A percentile compares a stretch with the other conserved stretches of the same genome.
These are phyloP conservation scores for Dipodascus albidus DNA, from an alignment of 805 yeast species.

Conservation along the genomic window DNA sequence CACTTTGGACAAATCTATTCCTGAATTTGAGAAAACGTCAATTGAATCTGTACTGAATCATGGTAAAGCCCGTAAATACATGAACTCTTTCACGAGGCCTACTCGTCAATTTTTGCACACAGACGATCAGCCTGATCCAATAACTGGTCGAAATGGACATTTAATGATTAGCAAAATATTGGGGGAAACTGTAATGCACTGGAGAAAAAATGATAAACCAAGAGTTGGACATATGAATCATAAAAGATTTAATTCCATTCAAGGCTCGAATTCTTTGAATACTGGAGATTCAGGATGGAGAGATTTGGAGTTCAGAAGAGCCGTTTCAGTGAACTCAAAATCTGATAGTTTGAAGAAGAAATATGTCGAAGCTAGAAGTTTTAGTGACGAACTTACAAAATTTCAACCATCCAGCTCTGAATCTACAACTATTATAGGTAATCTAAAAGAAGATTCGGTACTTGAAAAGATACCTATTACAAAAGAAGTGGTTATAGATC, in stretches of 20 bases:
- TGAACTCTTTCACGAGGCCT: conserved; percentile 15
- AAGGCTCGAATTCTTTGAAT: neutral
- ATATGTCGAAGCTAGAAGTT: too few relatives aligned
- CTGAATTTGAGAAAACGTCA: neutral
- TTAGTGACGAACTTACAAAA: too few relatives aligned
- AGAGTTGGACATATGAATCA: neutral
- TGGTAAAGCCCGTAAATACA: conserved; percentile 12
- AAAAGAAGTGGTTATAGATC: too few relatives aligned
- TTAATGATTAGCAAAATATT: conserved; percentile 9
- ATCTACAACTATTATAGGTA: too few relatives aligned
- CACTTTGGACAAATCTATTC: neutral
- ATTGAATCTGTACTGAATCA: neutral
- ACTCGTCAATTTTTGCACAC: conserved; percentile 17
- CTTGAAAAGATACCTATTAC: too few relatives aligned
- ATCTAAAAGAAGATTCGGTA: too few relatives aligned
- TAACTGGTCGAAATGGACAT: conserved; percentile 4
- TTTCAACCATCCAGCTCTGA: too few relatives aligned
- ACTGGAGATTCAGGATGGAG: neutral
- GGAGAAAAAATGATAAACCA: conserved; percentile 4
- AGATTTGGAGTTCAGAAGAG: neutral
- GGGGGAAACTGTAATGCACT: conserved; percentile 8
- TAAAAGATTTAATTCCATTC: neutral
- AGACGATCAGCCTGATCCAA: conserved; percentile 12
- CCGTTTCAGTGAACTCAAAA: neutral
- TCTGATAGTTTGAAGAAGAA: too few relatives aligned